phyloP scores from a whole-genome alignment of 768 basidiomycete genomes.

The Galerina sulciceps region DNA sequence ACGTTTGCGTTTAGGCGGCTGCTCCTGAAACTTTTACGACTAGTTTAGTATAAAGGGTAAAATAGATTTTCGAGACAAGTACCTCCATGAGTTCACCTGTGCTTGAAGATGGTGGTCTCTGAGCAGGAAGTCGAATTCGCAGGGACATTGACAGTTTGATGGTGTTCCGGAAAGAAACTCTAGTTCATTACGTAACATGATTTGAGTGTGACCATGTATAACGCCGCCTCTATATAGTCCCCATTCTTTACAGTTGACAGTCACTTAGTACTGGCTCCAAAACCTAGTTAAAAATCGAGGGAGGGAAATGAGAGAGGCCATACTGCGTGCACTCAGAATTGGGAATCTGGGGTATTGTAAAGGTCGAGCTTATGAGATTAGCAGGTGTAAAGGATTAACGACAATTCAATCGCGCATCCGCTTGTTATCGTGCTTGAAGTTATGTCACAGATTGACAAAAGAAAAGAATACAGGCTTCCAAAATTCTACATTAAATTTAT shows the following conservation, averaged over 20 bases:
- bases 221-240: too few species aligned
- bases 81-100: slow-evolving; percentile 24
- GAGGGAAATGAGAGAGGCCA: too few species aligned
- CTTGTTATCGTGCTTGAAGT: neutral
- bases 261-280: too few species aligned
- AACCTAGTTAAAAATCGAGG: too few species aligned
- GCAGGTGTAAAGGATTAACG: neutral
- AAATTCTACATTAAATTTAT: neutral
- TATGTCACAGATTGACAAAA: neutral
- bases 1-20: slow-evolving; percentile 19
- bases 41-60: slow-evolving; percentile 1
- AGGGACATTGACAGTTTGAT: slow-evolving; percentile 21
- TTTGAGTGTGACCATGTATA: too few species aligned
- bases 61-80: neutral
- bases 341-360: too few species aligned
- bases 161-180: slow-evolving; percentile 3
- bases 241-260: too few species aligned
- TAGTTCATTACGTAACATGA: slow-evolving; percentile 4
- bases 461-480: slow-evolving; percentile 8
- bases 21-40: slow-evolving; percentile 5
- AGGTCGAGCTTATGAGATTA: too few species aligned
- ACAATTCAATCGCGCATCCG: slow-evolving; percentile 4
- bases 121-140: slow-evolving; percentile 25
- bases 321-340: too few species aligned
- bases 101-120: slow-evolving; percentile 17